These are phyloP conservation scores for Nakazawaea siamensis DNA, from an alignment of 805 yeast genomes.

Conservation along the genomic window DNA sequence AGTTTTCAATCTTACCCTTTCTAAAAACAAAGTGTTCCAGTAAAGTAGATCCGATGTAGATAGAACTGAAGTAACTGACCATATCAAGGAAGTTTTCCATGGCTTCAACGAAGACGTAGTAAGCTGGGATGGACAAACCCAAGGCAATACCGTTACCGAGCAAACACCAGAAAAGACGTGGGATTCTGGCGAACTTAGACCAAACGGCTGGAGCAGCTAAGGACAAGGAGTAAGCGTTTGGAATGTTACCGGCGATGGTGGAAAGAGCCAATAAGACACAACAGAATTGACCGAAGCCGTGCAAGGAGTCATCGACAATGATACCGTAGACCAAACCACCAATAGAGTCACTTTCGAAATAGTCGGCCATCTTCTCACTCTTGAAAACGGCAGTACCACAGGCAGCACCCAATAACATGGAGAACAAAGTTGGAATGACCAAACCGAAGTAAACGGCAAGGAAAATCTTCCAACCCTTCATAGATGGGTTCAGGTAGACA, in stretches of 20 bases:
- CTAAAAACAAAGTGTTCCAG: conserved; percentile 24
- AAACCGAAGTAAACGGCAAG: conserved; percentile 22
- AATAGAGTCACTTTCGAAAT: conserved; percentile 45
- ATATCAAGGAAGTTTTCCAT: conserved; percentile 26
- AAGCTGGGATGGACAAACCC: conserved; percentile 27
- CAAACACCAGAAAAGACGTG: conserved; percentile 28
- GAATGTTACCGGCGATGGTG: conserved; percentile 25
- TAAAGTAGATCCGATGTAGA: conserved; percentile 23
- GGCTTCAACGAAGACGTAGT: conserved; percentile 22
- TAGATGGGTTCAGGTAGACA: conserved; percentile 23
- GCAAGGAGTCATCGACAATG: conserved; percentile 21
- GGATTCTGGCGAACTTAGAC: conserved; percentile 23
- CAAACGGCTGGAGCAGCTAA: conserved; percentile 24
- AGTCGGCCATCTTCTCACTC: conserved; percentile 33
- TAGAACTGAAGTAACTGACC: conserved; percentile 25
- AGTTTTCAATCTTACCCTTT: conserved; percentile 13
- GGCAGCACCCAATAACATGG: conserved; percentile 81
- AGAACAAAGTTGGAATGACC: conserved; percentile 41
- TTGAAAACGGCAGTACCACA: conserved; percentile 58
- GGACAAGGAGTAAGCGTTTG: conserved; percentile 26
- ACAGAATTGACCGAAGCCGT: conserved; percentile 25
- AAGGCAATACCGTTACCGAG: conserved; percentile 24
- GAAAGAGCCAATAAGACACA: conserved; percentile 24
- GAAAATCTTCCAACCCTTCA: conserved; percentile 22
- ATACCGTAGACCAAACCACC: conserved; percentile 26